phyloP scores from a whole-genome alignment of 1,284 basidiomycete species.

The Athelia psychrophila region DNA sequence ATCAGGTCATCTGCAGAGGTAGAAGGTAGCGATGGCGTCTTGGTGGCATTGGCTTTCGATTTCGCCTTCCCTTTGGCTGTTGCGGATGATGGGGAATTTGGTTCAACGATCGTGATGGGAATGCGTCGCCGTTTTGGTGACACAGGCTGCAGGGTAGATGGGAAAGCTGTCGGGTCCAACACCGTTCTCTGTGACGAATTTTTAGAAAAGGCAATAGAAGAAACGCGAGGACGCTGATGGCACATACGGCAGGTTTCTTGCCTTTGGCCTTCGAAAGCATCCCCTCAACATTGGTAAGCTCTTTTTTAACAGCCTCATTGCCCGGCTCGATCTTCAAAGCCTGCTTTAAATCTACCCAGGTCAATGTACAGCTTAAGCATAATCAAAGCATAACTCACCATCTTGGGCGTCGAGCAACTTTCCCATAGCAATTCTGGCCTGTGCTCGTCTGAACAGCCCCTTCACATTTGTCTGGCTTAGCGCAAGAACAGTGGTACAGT shows the following conservation, averaged over 20 bases:
- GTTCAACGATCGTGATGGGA: constrained; percentile 67
- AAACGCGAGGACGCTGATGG: constrained; percentile 9
- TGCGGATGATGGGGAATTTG: constrained; percentile 14
- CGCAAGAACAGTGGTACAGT: constrained; percentile 57
- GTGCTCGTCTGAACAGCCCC: constrained; percentile 68
- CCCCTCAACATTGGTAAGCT: constrained; percentile 46
- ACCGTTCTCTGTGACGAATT: constrained; percentile 14
- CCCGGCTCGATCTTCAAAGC: constrained; percentile 55
- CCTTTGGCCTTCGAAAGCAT: constrained; percentile 28
- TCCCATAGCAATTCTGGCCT: constrained; percentile 55
- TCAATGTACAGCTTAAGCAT: not conserved
- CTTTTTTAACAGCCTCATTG: constrained; percentile 55
- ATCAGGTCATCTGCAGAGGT: constrained; percentile 23
- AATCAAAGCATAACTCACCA: constrained; percentile 39
- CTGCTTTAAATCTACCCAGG: constrained; percentile 51
- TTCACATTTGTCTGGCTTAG: constrained; percentile 63
- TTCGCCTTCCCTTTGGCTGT: constrained; percentile 6
- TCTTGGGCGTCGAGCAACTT: constrained; percentile 49
- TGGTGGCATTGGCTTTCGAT: not conserved
- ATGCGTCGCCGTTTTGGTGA: constrained; percentile 53
- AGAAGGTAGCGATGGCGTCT: constrained; percentile 5
- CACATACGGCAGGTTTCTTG: constrained; percentile 21
- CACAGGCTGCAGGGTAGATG: constrained; percentile 8
- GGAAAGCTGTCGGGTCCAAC: constrained; percentile 7
- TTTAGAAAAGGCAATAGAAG: not conserved